These are phyloP conservation scores for Phyllosticta citribraziliensis DNA, from an alignment of 2,329 filamentous ascomycete species.

Conservation along the genomic window DNA sequence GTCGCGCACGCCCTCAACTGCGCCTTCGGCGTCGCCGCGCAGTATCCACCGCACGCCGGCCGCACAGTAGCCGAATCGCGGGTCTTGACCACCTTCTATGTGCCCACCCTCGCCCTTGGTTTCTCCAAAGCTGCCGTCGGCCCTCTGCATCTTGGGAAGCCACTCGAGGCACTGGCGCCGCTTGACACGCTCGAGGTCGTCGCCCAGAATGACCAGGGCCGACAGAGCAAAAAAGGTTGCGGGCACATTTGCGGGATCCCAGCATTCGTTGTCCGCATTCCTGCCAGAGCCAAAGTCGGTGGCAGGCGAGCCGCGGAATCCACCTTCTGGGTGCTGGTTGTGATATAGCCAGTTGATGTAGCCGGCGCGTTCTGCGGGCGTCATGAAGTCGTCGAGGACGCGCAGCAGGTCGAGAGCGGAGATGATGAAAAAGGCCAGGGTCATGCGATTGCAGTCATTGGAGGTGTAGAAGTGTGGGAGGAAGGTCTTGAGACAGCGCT, in stretches of 20 bases:
- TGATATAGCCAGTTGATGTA: slow-evolving; percentile 70
- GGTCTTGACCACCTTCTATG: slow-evolving; percentile 72
- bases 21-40: slow-evolving; percentile 46
- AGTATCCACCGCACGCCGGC: slow-evolving; percentile 75
- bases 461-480: slow-evolving; percentile 76
- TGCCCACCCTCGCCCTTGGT: slow-evolving; percentile 50
- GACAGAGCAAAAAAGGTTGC: slow-evolving; percentile 84
- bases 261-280: slow-evolving; percentile 34
- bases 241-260: slow-evolving; percentile 73
- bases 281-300: slow-evolving; percentile 43
- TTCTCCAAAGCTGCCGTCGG: slow-evolving; percentile 88
- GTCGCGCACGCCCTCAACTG: slow-evolving; percentile 53
- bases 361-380: slow-evolving; percentile 42
- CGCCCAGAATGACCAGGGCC: slow-evolving; percentile 56
- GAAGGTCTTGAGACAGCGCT: slow-evolving; percentile 71
- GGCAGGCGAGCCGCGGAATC: slow-evolving; percentile 77
- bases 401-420: slow-evolving; percentile 75
- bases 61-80: slow-evolving; percentile 80
- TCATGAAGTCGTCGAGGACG: slow-evolving; percentile 46
- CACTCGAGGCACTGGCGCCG: slow-evolving; percentile 60
- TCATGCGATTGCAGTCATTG: slow-evolving; percentile 85
- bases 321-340: slow-evolving; percentile 76
- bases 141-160: slow-evolving; percentile 65
- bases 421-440: slow-evolving; percentile 80
- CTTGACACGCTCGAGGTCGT: slow-evolving; percentile 54